Percentiles rank a stretch among this genome's conserved stretches.
These are phyloP conservation scores for Chenopodium berlandieri DNA, from an alignment of 148 eudicot genomes.

Conservation along the genomic window DNA sequence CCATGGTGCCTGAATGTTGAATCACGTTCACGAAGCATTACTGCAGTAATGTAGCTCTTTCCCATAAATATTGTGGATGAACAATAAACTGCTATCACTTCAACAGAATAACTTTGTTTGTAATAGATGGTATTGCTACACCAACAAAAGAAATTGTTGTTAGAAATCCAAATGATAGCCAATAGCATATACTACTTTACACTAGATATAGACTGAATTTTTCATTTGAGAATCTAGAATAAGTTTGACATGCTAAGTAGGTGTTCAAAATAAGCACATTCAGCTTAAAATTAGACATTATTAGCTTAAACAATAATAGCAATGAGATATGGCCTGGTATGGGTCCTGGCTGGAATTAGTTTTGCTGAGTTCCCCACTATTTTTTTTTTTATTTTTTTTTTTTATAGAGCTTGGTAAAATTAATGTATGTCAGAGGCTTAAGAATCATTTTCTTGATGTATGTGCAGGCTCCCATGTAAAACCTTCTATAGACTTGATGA, in stretches of 20 bases:
- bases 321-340: neutral
- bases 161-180: neutral
- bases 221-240: neutral
- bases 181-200: neutral
- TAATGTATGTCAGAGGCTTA: neutral
- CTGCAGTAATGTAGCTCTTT: no score
- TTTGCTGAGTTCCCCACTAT: neutral
- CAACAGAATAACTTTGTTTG: neutral
- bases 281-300: neutral
- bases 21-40: no score
- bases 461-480: conserved; percentile 62
- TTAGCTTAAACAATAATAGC: neutral
- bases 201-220: neutral
- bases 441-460: conserved; percentile 26
- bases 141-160: neutral
- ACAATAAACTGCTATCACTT: neutral
- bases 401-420: neutral
- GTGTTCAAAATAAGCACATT: neutral
- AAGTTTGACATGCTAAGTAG: neutral
- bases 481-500: conserved; percentile 69
- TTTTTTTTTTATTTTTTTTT: neutral
- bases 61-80: neutral
- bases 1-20: no score
- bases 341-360: neutral
- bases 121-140: neutral